phyloP scores from a whole-genome alignment of 345 rosid genomes.

The Salix brachista region DNA sequence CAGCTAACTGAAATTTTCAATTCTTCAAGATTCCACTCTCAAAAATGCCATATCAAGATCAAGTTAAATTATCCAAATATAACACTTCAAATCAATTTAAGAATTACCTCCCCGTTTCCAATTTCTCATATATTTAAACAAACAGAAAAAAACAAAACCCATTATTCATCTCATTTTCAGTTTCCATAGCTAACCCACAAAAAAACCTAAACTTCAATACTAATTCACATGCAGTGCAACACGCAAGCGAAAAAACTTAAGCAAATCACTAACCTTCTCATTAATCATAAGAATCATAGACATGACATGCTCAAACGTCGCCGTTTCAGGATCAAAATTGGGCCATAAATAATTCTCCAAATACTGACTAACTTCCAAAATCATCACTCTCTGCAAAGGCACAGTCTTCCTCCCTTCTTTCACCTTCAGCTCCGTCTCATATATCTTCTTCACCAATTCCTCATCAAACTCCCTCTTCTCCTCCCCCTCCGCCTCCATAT shows the following conservation, averaged over 20 bases:
- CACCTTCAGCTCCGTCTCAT: slow-evolving; percentile 69
- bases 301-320: slow-evolving; percentile 90
- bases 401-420: slow-evolving; percentile 75
- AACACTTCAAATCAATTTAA: no score
- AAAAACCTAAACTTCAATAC: not conserved
- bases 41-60: no score
- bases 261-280: slow-evolving; percentile 59
- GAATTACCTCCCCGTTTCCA: no score
- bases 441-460: slow-evolving; percentile 76
- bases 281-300: slow-evolving; percentile 96
- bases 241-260: not conserved
- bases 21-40: no score
- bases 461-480: slow-evolving; percentile 59
- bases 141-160: not conserved
- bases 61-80: no score
- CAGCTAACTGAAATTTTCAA: no score
- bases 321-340: slow-evolving; percentile 69
- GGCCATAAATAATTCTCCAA: slow-evolving; percentile 97
- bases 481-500: slow-evolving; percentile 30
- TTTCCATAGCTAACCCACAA: no score
- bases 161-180: no score
- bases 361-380: slow-evolving; percentile 93
- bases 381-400: slow-evolving; percentile 89
- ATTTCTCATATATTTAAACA: no score
- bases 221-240: not conserved